Evolutionary conservation across 805 yeast species (phyloP), one percentile per base, ranked within the genome.

Genomic region (Cyberlindnera mycetangii): DNA sequence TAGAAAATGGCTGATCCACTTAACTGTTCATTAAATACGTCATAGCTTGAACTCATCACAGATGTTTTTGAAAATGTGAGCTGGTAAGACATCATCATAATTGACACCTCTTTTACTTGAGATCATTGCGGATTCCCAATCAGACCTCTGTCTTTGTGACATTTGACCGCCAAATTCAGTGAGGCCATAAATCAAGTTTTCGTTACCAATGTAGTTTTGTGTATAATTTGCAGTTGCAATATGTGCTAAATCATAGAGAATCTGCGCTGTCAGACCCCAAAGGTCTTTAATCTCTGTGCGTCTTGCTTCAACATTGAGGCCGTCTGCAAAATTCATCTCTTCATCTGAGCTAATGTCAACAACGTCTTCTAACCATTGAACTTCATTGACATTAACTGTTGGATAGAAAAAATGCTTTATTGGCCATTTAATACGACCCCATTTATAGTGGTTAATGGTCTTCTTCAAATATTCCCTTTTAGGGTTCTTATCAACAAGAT

Each of bases 231-330:
- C 68, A 53, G 77, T 50, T 4, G 76, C 67, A 9, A 84, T 69
- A 45, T 71, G 72, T 2, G 89, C 82, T 22, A 85, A 56, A 58
- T 85, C 92, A 54, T 78, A 85, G n/a, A 85, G 59, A 9, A 85
- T 85, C 57, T 83, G 84, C 3, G 90, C 92, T 0, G 93, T 85
- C 30, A 85, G 65, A 1, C 95, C 95, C 95, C 93, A 85, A 5
- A 86, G 81, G 56, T 84, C 85, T 56, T 85, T 78, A 31, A 81
- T 73, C 28, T 68, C 78, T 4, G 42, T 35, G 6, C 45, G 32
- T 58, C 52, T 74, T 60, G 67, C 65, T 38, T 61, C 49, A 63
- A 30, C 56, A 60, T 46, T 58, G 58, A 22, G 67, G 49, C 47
- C 51, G 32, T 55, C 58, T 25, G 49, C 52, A 18, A 47, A 44